phyloP scores from a whole-genome alignment of 306 rosid genomes.

The Malus sieversii region DNA sequence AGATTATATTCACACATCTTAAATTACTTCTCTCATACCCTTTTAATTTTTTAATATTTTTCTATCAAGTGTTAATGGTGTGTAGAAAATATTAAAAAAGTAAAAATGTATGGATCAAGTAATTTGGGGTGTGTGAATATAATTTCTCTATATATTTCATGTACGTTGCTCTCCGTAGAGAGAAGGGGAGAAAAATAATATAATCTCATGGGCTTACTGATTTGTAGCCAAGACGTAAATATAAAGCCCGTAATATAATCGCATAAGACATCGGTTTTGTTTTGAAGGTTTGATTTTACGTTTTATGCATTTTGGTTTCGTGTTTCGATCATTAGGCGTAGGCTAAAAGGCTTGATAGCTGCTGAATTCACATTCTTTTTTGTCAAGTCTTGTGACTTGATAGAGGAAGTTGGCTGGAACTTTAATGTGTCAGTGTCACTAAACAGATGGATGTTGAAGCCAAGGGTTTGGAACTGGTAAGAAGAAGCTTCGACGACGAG shows the following conservation, averaged over 20 bases:
- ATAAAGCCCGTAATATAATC: too few species aligned
- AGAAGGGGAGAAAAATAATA: too few species aligned
- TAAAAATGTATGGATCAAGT: too few species aligned
- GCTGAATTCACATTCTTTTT: not conserved
- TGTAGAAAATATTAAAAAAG: too few species aligned
- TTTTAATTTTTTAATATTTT: too few species aligned
- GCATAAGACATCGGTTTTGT: not conserved
- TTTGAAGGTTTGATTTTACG: not conserved
- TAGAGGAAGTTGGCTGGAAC: slow-evolving; percentile 1
- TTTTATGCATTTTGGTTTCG: not conserved
- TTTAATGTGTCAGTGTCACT: not conserved
- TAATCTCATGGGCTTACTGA: not conserved
- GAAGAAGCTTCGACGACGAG: slow-evolving; percentile 5
- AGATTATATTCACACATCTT: too few species aligned
- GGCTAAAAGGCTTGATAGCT: not conserved
- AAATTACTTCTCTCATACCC: too few species aligned
- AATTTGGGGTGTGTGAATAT: too few species aligned
- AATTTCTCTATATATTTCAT: too few species aligned
- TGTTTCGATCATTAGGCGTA: not conserved
- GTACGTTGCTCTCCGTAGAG: too few species aligned
- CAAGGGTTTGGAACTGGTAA: slow-evolving; percentile 26
- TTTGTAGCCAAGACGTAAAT: not conserved
- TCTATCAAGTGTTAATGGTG: too few species aligned
- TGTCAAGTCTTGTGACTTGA: not conserved
- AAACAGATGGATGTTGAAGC: slow-evolving; percentile 21